phyloP scores from a whole-genome alignment of 805 yeast genomes.

The Yueomyces sp. region DNA sequence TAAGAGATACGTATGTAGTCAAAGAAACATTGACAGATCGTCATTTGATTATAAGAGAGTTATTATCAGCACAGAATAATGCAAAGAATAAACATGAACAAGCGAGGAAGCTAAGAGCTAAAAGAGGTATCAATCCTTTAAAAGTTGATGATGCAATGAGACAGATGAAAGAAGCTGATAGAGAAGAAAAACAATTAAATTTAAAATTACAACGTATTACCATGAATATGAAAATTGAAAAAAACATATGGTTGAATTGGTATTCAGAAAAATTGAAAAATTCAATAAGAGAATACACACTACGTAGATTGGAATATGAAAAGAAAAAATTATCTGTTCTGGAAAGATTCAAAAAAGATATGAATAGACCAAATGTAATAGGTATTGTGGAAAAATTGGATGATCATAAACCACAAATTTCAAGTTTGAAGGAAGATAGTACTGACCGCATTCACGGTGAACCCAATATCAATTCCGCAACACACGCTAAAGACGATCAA shows the following conservation, averaged over 20 bases:
- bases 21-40: constrained; percentile 91
- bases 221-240: constrained; percentile 70
- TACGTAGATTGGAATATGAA: constrained; percentile 73
- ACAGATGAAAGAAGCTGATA: constrained; percentile 64
- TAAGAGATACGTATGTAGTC: constrained; percentile 69
- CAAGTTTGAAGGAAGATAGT: too few species aligned
- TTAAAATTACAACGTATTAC: constrained; percentile 71
- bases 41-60: constrained; percentile 83
- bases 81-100: constrained; percentile 57
- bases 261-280: constrained; percentile 43
- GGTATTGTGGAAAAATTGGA: too few species aligned
- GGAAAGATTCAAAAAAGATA: constrained; percentile 58
- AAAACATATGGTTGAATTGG: constrained; percentile 34
- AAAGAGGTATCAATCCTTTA: constrained; percentile 66
- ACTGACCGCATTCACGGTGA: too few species aligned
- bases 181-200: constrained; percentile 62
- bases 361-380: constrained; percentile 27
- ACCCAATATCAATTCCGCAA: background rate
- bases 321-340: constrained; percentile 63
- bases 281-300: constrained; percentile 44
- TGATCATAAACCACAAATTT: too few species aligned
- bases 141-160: constrained; percentile 85
- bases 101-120: constrained; percentile 58
- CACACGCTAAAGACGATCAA: constrained; percentile 15
- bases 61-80: constrained; percentile 61